Conservation (phyloP, 179 eudicot species). For the Nepenthes alata region DNA sequence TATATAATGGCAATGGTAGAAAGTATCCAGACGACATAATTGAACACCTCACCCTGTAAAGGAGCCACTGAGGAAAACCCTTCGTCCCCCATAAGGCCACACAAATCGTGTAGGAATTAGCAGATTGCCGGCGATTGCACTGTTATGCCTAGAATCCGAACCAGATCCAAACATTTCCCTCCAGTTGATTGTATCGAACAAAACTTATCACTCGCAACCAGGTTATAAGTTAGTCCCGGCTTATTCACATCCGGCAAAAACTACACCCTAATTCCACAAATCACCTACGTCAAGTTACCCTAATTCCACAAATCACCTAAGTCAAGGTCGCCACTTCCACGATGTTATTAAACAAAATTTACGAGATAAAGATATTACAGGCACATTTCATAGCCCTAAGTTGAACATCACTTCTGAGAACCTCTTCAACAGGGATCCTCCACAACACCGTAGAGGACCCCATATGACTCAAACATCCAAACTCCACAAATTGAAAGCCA, state of each 20-base stretch:
- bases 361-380: neutral
- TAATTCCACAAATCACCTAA: neutral
- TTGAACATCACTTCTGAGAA: neutral
- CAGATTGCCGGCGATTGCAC: constrained; percentile 23
- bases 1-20: neutral
- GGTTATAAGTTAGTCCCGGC: neutral
- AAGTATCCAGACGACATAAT: neutral
- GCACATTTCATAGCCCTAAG: neutral
- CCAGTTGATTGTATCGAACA: neutral
- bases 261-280: neutral
- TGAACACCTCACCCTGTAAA: constrained; percentile 47
- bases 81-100: constrained; percentile 82
- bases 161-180: constrained; percentile 39
- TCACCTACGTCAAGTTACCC: neutral
- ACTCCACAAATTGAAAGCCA: neutral
- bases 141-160: constrained; percentile 30
- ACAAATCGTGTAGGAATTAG: constrained; percentile 52
- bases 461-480: constrained; percentile 7
- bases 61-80: constrained; percentile 64
- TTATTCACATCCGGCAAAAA: neutral
- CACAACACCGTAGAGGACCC: constrained; percentile 16
- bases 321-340: neutral
- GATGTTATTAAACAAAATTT: neutral
- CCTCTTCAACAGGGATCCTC: constrained; percentile 17
- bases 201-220: neutral